These are phyloP conservation scores for Mortierella sp. DNA, from an alignment of 371 early-diverging fungal species.

Conservation along the genomic window DNA sequence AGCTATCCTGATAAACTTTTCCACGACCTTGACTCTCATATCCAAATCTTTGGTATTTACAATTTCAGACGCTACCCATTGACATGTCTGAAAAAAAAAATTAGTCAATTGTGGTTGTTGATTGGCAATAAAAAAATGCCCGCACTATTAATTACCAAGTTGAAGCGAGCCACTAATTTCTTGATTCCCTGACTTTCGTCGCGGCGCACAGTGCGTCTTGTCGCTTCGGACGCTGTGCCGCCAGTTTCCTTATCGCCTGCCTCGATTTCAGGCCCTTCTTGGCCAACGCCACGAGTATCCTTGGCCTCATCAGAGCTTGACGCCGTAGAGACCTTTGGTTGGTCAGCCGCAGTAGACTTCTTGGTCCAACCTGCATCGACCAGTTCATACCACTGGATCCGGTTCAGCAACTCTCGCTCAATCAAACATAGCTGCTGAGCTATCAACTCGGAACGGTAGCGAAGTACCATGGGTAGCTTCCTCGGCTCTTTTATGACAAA, in stretches of 20 bases:
- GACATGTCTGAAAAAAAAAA: constrained; percentile 59
- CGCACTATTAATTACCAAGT: constrained; percentile 58
- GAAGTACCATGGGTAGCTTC: constrained; percentile 60
- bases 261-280: background rate
- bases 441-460: constrained; percentile 68
- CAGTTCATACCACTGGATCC: constrained; percentile 75
- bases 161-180: constrained; percentile 72
- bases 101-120: too few relatives aligned
- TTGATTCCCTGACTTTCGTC: constrained; percentile 29
- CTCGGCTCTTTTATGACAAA: background rate
- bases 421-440: constrained; percentile 75
- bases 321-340: background rate
- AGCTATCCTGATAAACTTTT: constrained; percentile 81
- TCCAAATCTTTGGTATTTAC: constrained; percentile 65
- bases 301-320: background rate
- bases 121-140: background rate
- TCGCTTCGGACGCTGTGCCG: background rate
- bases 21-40: constrained; percentile 74
- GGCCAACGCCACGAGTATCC: background rate
- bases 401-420: constrained; percentile 65
- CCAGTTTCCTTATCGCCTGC: background rate
- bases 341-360: constrained; percentile 1
- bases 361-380: constrained; percentile 73
- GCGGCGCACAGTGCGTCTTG: background rate
- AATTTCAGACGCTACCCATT: constrained; percentile 82